A percentile compares a stretch with the other conserved stretches of the same genome.
phyloP scores from a whole-genome alignment of 371 early-diverging fungal species.

The Lichtheimia ornata region DNA sequence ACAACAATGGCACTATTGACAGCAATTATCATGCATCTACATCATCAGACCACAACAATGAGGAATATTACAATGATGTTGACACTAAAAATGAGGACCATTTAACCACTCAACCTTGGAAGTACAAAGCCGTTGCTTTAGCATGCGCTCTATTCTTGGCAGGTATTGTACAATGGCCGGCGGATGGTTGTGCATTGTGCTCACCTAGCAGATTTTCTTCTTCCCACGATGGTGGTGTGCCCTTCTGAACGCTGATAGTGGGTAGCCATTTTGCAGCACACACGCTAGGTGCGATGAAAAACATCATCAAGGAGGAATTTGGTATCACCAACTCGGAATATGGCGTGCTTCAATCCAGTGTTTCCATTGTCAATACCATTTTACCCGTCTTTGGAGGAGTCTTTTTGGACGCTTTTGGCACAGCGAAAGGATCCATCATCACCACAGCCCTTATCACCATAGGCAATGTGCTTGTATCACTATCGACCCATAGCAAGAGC shows the following conservation, averaged over 20 bases:
- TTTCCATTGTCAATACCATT: conserved; percentile 69
- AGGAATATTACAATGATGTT: too few relatives aligned
- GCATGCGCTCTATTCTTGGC: conserved; percentile 58
- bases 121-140: conserved; percentile 60
- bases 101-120: conserved; percentile 43
- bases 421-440: conserved; percentile 57
- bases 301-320: conserved; percentile 64
- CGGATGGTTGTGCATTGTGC: not conserved
- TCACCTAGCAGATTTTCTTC: too few relatives aligned
- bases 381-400: conserved; percentile 68
- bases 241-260: conserved; percentile 23
- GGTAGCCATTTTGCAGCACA: conserved; percentile 72
- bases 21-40: too few relatives aligned
- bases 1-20: too few relatives aligned
- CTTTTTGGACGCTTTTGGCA: conserved; percentile 69
- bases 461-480: conserved; percentile 60
- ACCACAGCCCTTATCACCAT: conserved; percentile 58
- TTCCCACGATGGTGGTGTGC: conserved; percentile 1
- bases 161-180: conserved; percentile 24
- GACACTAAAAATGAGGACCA: conserved; percentile 12
- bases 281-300: conserved; percentile 66
- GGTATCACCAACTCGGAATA: conserved; percentile 69
- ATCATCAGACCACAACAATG: too few relatives aligned
- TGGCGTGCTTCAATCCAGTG: conserved; percentile 70
- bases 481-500: conserved; percentile 53